These are phyloP conservation scores for Cucumis melo DNA, from an alignment of 306 rosid genomes.

Conservation along the genomic window DNA sequence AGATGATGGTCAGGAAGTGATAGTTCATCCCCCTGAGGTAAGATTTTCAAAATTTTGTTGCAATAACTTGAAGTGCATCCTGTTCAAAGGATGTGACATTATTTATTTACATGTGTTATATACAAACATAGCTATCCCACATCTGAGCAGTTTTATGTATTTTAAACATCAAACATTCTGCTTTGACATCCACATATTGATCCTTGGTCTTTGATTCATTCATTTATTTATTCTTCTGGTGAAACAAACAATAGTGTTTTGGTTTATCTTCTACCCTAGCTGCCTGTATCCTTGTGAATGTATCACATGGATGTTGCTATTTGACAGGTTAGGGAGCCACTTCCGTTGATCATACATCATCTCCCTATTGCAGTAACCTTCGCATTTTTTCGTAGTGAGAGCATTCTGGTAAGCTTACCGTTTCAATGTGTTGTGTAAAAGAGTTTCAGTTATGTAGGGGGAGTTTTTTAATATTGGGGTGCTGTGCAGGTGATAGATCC, in stretches of 20 bases:
- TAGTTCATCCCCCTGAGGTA: slow-evolving; percentile 86
- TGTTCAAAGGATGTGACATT: neutral
- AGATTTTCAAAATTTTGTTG: slow-evolving; percentile 1
- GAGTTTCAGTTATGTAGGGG: neutral
- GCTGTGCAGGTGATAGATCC: slow-evolving; percentile 70
- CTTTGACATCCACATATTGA: neutral
- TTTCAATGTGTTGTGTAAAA: neutral
- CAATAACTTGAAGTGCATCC: neutral
- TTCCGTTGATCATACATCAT: slow-evolving; percentile 77
- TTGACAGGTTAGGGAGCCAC: slow-evolving; percentile 68
- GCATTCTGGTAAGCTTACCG: slow-evolving; percentile 35
- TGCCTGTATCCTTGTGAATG: neutral
- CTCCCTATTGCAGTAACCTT: slow-evolving; percentile 90
- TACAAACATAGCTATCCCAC: neutral
- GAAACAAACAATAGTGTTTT: neutral
- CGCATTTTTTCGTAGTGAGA: slow-evolving; percentile 64
- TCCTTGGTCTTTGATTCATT: neutral
- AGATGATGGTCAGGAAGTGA: slow-evolving; percentile 71
- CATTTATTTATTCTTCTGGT: neutral
- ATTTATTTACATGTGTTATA: neutral
- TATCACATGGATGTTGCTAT: slow-evolving; percentile 9
- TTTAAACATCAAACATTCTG: neutral
- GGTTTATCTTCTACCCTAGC: neutral
- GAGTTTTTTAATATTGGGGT: slow-evolving; percentile 5
- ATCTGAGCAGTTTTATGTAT: neutral